Percentiles rank a stretch among this genome's conserved stretches.
Evolutionary conservation across 805 yeast species (phyloP).

Genomic region (Yarrowia deformans): DNA sequence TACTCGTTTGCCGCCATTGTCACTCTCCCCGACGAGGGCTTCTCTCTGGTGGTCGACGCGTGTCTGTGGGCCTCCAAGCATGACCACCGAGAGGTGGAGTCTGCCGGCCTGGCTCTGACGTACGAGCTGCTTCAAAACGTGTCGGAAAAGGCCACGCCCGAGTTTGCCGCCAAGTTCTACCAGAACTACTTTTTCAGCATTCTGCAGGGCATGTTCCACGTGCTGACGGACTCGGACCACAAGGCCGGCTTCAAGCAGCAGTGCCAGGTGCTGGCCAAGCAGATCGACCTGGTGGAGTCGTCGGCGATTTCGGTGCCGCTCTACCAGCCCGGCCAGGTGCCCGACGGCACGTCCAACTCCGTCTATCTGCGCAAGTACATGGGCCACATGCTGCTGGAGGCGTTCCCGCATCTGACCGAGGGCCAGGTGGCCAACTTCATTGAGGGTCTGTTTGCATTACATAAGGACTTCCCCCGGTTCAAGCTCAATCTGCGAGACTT

Average conservation of each 20-base stretch:
- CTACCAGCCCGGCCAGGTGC: conserved; percentile 73
- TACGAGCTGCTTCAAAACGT: conserved; percentile 85
- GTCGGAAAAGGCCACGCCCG: conserved; percentile 71
- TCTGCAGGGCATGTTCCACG: conserved; percentile 89
- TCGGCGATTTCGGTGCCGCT: conserved; percentile 78
- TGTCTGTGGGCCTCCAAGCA: conserved; percentile 98
- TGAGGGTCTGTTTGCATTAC: conserved; percentile 71
- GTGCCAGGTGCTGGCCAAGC: conserved; percentile 79
- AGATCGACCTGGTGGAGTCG: conserved; percentile 82
- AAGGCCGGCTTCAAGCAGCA: conserved; percentile 94
- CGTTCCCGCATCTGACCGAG: conserved; percentile 89
- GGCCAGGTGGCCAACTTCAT: conserved; percentile 86
- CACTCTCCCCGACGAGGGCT: conserved; percentile 89
- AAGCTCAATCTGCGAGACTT: conserved; percentile 90
- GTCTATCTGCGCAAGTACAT: conserved; percentile 80
- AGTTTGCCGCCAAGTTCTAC: conserved; percentile 85
- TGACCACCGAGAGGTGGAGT: conserved; percentile 95
- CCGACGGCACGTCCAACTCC: conserved; percentile 83
- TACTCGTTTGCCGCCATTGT: conserved; percentile 86
- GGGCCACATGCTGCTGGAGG: conserved; percentile 79
- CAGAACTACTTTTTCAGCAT: conserved; percentile 88
- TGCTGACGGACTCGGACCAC: conserved; percentile 95
- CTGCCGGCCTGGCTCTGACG: conserved; percentile 83
- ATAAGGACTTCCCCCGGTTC: conserved; percentile 76
- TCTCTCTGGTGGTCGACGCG: conserved; percentile 89